These are phyloP conservation scores for Xylaria intraflava DNA, from an alignment of 495 filamentous ascomycete genomes.

Conservation along the genomic window DNA sequence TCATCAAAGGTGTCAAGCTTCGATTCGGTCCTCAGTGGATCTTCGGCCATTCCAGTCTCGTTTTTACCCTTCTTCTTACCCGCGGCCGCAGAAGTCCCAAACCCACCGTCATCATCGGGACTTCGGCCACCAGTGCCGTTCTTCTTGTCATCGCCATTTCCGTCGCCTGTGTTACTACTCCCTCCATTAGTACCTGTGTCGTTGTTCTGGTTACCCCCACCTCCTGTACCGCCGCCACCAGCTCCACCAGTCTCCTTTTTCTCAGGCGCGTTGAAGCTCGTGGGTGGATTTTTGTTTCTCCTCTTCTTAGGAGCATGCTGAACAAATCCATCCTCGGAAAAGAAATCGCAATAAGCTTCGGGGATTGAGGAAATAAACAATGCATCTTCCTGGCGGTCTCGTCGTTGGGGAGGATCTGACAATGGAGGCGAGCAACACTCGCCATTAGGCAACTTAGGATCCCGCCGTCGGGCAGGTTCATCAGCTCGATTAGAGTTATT, in stretches of 20 bases:
- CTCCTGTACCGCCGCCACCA: constrained; percentile 23
- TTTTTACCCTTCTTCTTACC: constrained; percentile 36
- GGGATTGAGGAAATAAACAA: constrained; percentile 27
- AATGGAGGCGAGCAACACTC: constrained; percentile 13
- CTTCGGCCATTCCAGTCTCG: constrained; percentile 21
- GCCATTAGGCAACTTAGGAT: constrained; percentile 12
- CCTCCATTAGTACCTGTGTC: constrained; percentile 22
- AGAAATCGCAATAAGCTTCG: constrained; percentile 36
- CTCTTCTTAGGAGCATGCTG: constrained; percentile 40
- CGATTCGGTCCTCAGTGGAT: constrained; percentile 10
- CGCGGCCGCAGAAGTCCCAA: constrained; percentile 22
- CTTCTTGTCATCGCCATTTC: constrained; percentile 22
- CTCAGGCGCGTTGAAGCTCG: constrained; percentile 16
- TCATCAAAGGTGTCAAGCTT: constrained; percentile 40
- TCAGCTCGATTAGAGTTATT: constrained; percentile 10
- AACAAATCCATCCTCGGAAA: constrained; percentile 39
- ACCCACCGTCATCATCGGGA: constrained; percentile 26
- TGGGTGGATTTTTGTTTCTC: constrained; percentile 12
- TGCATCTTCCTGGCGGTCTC: constrained; percentile 13
- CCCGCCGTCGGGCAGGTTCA: constrained; percentile 18
- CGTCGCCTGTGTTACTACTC: constrained; percentile 23
- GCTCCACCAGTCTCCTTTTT: constrained; percentile 40
- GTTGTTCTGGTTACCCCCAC: constrained; percentile 22
- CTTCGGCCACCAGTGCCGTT: constrained; percentile 12
- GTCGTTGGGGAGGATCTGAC: constrained; percentile 14